A percentile compares a stretch with the other conserved stretches of the same genome.
Evolutionary conservation across 306 rosid genomes (phyloP).

Genomic region (Styphnolobium japonicum): DNA sequence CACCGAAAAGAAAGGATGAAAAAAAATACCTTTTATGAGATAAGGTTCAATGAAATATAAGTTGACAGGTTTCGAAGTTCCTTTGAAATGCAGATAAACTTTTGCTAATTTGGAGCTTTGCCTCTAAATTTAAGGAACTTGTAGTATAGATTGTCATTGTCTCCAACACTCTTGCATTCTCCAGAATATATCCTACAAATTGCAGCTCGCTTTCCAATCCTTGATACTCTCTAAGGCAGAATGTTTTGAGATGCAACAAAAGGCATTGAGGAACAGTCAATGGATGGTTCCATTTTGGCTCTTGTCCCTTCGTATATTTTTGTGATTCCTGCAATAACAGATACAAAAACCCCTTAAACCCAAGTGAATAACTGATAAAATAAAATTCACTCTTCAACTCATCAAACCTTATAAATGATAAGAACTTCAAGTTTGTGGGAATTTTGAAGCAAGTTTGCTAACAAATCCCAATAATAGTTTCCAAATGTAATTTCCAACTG

Average conservation of each 20-base stretch:
- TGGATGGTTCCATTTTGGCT: conserved; percentile 18
- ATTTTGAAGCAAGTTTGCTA: conserved; percentile 11
- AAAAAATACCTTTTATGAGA: conserved; percentile 4
- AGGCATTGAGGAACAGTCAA: conserved; percentile 25
- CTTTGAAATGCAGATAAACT: background rate
- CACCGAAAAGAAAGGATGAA: background rate
- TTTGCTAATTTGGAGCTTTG: conserved; percentile 3
- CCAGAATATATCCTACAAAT: conserved; percentile 22
- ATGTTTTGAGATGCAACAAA: conserved; percentile 19
- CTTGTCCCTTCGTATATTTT: background rate
- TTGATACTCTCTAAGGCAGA: conserved; percentile 23
- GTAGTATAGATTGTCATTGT: background rate
- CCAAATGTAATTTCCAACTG: conserved; percentile 31
- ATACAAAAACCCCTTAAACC: background rate
- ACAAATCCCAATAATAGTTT: conserved; percentile 23
- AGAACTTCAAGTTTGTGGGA: conserved; percentile 27
- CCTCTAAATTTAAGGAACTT: background rate
- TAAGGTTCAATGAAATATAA: conserved; percentile 12
- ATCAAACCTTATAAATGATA: conserved; percentile 27
- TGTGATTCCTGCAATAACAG: conserved; percentile 17
- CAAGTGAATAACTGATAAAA: background rate
- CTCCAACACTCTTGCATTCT: conserved; percentile 29
- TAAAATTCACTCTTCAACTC: background rate
- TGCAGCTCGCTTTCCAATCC: conserved; percentile 23
- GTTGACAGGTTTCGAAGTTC: conserved; percentile 15